Conservation (phyloP, 2,329 filamentous ascomycete species). For the Endocalyx cinctus region DNA sequence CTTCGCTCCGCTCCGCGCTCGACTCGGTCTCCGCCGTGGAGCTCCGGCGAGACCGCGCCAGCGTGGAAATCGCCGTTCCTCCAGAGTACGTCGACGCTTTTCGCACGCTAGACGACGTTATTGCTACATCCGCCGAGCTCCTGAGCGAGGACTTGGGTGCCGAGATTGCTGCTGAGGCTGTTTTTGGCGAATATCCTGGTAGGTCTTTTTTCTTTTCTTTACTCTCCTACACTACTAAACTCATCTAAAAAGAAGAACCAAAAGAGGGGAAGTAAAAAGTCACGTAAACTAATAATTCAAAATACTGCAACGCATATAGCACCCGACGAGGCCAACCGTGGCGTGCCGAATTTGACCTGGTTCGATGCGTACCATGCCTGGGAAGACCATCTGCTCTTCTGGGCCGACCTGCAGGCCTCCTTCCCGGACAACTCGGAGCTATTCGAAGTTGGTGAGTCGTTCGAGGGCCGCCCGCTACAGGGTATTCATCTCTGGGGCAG, state of each 20-base stretch:
- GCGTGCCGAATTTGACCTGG: constrained; percentile 36
- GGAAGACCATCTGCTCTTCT: constrained; percentile 45
- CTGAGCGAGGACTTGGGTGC: constrained; percentile 24
- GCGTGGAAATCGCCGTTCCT: constrained; percentile 29
- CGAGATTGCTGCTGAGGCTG: constrained; percentile 23
- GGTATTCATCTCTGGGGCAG: constrained; percentile 54
- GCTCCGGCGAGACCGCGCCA: constrained; percentile 12
- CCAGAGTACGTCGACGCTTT: constrained; percentile 23
- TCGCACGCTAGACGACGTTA: no score
- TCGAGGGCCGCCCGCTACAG: constrained; percentile 49
- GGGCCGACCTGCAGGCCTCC: constrained; percentile 39
- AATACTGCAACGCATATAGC: constrained; percentile 6
- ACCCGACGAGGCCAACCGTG: constrained; percentile 5
- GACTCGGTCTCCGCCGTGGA: constrained; percentile 20
- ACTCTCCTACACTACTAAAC: not conserved
- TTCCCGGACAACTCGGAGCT: constrained; percentile 45
- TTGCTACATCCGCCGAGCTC: constrained; percentile 17
- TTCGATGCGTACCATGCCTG: constrained; percentile 51
- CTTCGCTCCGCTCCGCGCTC: no score
- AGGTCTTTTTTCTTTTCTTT: not conserved
- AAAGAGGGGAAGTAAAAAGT: no score
- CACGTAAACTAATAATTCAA: constrained; percentile 2
- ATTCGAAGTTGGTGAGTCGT: constrained; percentile 40
- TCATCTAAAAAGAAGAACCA: no score
- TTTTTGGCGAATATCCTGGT: constrained; percentile 16